Base-by-base conservation (phyloP, 805 yeast species). In the Yarrowia alimentaria region DNA sequence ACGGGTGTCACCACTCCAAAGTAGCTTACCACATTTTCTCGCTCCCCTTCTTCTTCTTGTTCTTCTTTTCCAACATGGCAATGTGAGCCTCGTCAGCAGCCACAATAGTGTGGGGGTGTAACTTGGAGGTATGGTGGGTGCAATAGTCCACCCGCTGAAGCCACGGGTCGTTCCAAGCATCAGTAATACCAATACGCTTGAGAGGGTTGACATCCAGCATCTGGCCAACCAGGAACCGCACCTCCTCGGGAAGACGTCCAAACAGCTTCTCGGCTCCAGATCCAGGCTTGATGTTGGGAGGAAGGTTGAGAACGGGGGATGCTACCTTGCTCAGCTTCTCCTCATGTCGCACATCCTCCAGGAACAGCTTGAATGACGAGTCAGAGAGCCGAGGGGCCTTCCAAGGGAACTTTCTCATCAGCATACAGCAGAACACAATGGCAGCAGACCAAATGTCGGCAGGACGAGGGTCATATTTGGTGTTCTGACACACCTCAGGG, bases 381-480 rank as follows among this genome's bases (percentile, higher is more conserved):
- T 90, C 96, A 6, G 79, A 70, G 19, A 70, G 67, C 57, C 83
- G 81, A n/a, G 97, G 96, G 2, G 90, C 77, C 64, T 88, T 88
- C 99, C 99, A 91, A 1, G 99, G 98, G 68, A 91, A 91, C 54
- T 95, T 69, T 58, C 84, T 78, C 57, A 90, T 69, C 2, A 83
- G 73, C 90, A 89, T 85, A 68, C 98, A 90, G 64, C 95, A 88
- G 63, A 77, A 91, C 49, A 93, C 87, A 21, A 91, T 86, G 0
- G 95, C 98, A 49, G 87, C 71, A 1, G 96, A 86, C 99, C 99
- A 91, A 17, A 90, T 78, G 64, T 91, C 99, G 2, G 82, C 87
- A 5, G 83, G 81, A 47, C 93, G 77, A 14, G 97, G 93, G 64
- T 91, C 96, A 65, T 91, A 91, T 17, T 65, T 65, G 31, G 61